These are phyloP conservation scores for Sporopachydermia cereana DNA, from an alignment of 1,139 yeast genomes.

Conservation along the genomic window DNA sequence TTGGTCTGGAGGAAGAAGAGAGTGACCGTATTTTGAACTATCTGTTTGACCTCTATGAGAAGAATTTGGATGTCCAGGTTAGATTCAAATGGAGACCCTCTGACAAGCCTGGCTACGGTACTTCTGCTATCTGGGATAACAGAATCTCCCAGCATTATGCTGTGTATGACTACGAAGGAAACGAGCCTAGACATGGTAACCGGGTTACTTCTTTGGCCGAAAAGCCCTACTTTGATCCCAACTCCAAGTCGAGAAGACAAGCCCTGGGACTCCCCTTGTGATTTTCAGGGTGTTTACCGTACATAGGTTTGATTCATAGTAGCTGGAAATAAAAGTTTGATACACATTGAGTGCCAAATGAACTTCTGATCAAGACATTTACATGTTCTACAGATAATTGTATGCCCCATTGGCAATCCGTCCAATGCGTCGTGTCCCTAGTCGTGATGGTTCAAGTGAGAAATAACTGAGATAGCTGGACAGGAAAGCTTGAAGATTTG, in stretches of 20 bases:
- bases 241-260: conserved; percentile 43
- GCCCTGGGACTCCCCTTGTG: no score
- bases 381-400: no score
- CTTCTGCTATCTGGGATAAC: conserved; percentile 51
- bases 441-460: no score
- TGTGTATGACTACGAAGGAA: conserved; percentile 41
- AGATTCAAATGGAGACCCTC: conserved; percentile 44
- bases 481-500: no score
- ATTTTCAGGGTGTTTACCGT: no score
- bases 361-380: no score
- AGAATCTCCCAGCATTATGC: conserved; percentile 37
- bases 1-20: conserved; percentile 35
- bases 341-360: no score
- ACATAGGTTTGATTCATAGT: no score
- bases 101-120: conserved; percentile 40
- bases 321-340: no score
- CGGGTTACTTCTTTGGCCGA: conserved; percentile 51
- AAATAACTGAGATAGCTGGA: no score
- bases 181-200: conserved; percentile 40
- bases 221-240: conserved; percentile 38
- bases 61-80: conserved; percentile 39
- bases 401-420: no score
- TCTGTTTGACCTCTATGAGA: conserved; percentile 31
- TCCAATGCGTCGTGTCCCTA: no score
- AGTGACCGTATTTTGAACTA: conserved; percentile 28